phyloP scores from a whole-genome alignment of 805 yeast species.

The Pichia ethanolica region DNA sequence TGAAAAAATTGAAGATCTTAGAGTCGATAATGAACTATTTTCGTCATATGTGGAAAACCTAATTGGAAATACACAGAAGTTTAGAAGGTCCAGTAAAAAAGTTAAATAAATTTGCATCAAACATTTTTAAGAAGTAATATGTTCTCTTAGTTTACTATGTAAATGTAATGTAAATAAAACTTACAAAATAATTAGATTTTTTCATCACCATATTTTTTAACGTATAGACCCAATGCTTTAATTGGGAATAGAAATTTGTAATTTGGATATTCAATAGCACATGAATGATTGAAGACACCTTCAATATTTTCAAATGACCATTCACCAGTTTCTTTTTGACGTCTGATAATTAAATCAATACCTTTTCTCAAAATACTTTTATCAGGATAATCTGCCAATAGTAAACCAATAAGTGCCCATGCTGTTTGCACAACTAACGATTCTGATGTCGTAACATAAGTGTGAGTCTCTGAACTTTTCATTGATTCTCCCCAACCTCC shows the following conservation, averaged over 20 bases:
- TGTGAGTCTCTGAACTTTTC: conserved; percentile 76
- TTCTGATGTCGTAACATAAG: conserved; percentile 53
- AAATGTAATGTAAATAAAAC: too few relatives aligned
- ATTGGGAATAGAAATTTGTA: conserved; percentile 85
- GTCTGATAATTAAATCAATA: conserved; percentile 48
- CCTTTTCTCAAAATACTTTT: conserved; percentile 55
- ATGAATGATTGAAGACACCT: conserved; percentile 92
- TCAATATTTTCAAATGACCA: conserved; percentile 82
- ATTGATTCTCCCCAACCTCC: conserved; percentile 99
- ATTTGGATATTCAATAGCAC: conserved; percentile 91
- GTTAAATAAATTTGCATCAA: too few relatives aligned
- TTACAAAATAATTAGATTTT: neutral
- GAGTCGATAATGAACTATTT: conserved; percentile 64
- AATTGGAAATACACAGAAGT: conserved; percentile 82
- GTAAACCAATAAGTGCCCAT: conserved; percentile 81
- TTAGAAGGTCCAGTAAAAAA: conserved; percentile 37
- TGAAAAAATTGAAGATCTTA: conserved; percentile 39
- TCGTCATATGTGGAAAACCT: conserved; percentile 85
- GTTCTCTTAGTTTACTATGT: neutral
- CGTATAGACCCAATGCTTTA: conserved; percentile 80
- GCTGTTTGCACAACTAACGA: conserved; percentile 84
- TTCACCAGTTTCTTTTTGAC: conserved; percentile 73
- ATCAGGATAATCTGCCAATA: conserved; percentile 78
- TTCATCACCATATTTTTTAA: conserved; percentile 20
- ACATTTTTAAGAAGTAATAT: too few relatives aligned